Evolutionary conservation across 345 rosid genomes (phyloP).

Genomic region (Camelina sativa): DNA sequence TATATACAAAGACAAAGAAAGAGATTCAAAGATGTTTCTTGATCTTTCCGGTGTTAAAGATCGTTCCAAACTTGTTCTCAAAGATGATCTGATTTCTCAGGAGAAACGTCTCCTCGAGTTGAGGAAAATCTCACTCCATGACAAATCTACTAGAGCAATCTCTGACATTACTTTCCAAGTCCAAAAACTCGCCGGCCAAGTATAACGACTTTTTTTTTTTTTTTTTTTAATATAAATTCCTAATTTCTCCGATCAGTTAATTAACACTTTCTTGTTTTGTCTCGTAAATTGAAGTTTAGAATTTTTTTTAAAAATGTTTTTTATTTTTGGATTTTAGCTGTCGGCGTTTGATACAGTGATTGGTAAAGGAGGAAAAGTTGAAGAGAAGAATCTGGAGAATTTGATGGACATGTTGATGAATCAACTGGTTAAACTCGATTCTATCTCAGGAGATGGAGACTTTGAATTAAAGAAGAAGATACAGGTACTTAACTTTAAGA

Average conservation of each 20-base stretch:
- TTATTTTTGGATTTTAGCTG: constrained; percentile 57
- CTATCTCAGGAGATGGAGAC: constrained; percentile 74
- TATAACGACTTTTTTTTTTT: constrained; percentile 8
- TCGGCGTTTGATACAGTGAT: constrained; percentile 67
- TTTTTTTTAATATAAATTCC: too few species aligned
- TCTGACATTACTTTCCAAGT: constrained; percentile 77
- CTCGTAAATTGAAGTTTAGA: background rate
- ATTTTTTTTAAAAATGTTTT: too few species aligned
- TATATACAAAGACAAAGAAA: constrained; percentile 85
- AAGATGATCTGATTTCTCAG: constrained; percentile 79
- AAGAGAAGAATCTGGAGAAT: constrained; percentile 63
- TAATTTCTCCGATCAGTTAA: background rate
- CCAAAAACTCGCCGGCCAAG: constrained; percentile 81
- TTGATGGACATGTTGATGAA: constrained; percentile 81
- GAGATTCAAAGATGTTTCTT: constrained; percentile 85
- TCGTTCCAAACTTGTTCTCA: constrained; percentile 77
- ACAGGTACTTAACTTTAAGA: constrained; percentile 57
- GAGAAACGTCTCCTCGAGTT: constrained; percentile 75
- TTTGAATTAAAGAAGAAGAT: constrained; percentile 78
- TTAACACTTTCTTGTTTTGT: background rate
- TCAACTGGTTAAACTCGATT: constrained; percentile 78
- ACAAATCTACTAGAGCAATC: constrained; percentile 69
- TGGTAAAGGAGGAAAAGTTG: constrained; percentile 70
- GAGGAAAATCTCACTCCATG: constrained; percentile 70
- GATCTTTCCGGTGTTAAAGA: constrained; percentile 86